Percentiles rank a stretch among this genome's conserved stretches.
These are phyloP conservation scores for Triticum turgidum DNA, from an alignment of 176 grass and related monocot species.

Conservation along the genomic window DNA sequence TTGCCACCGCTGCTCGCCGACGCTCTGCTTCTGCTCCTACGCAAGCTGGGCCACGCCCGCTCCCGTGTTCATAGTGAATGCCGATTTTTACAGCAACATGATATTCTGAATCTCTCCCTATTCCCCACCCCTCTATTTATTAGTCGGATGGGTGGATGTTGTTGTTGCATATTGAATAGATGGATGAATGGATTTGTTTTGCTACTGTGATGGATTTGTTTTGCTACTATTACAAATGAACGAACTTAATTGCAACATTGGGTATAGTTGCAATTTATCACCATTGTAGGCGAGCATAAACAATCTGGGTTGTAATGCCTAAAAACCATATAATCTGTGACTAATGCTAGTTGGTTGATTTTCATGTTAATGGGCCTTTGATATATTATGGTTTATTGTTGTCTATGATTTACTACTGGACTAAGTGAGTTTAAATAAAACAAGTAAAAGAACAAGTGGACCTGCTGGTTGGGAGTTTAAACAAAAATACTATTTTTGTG, in stretches of 20 bases:
- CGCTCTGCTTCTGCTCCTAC: too few relatives aligned
- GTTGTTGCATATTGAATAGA: too few relatives aligned
- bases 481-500: background rate
- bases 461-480: background rate
- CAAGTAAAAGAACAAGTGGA: background rate
- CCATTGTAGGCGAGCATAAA: background rate
- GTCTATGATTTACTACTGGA: background rate
- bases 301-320: background rate
- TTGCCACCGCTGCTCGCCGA: too few relatives aligned
- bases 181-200: too few relatives aligned
- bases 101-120: too few relatives aligned
- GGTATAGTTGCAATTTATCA: background rate
- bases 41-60: too few relatives aligned
- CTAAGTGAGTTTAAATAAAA: background rate
- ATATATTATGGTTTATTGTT: background rate
- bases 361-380: background rate
- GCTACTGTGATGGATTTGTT: too few relatives aligned
- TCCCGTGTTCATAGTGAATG: too few relatives aligned
- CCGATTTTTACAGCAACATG: too few relatives aligned
- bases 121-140: too few relatives aligned
- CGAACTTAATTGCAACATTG: background rate
- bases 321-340: background rate
- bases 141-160: too few relatives aligned
- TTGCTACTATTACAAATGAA: background rate
- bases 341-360: background rate